Evolutionary conservation across 163 green algal genomes (phyloP), one percentile per base, ranked within the genome.

Genomic region (Prototheca wickerhamii): DNA sequence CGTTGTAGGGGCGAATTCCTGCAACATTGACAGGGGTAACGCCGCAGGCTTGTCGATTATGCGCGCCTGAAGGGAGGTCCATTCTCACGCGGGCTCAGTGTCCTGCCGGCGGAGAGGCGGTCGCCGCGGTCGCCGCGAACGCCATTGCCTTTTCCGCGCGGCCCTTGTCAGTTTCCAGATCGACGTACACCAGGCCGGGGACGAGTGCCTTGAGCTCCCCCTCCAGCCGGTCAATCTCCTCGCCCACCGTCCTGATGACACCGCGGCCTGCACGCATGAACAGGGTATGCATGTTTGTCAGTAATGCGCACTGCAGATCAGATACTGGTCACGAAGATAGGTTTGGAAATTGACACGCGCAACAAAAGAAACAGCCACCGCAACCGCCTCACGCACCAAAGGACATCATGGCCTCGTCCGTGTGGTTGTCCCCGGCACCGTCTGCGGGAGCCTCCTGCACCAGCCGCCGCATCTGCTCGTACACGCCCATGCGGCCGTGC

Each of bases 211-310:
- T 79, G 52, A 96, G 91, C 65, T 92, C 84, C 1, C 59, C 60
- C 72, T 96, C 90, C 21, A 96, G 71, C 18, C 90, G 72, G 70
- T 96, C 90, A 58, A 96, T 87, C 77, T 96, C 90, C 12, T 82
- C 89, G 1, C 90, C 90, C 34, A 93, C 76, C 0, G 87, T 87
- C 33, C 69, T 73, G 10, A 94, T 80, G 25, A 94, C 81, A 30
- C 86, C 82, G 15, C 75, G 66, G 12, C 85, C 85, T 72, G 65
- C 58, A 58, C n/a, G 4, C 28, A 23, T 31, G 32, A 30, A 21
- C 21, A 21, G 40, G 40, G 40, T 10, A 49, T 10, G 40, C 40
- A 49, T 49, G 40, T 15, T 49, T 49, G 40, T 15, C 40, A 23
- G 10, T 10, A 10, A 49, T 49, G 40, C n/a, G n/a, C n/a, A n/a